A percentile compares a stretch with the other conserved stretches of the same genome.
Evolutionary conservation across 1,284 basidiomycete species (phyloP).

Genomic region (Athelia psychrophila): DNA sequence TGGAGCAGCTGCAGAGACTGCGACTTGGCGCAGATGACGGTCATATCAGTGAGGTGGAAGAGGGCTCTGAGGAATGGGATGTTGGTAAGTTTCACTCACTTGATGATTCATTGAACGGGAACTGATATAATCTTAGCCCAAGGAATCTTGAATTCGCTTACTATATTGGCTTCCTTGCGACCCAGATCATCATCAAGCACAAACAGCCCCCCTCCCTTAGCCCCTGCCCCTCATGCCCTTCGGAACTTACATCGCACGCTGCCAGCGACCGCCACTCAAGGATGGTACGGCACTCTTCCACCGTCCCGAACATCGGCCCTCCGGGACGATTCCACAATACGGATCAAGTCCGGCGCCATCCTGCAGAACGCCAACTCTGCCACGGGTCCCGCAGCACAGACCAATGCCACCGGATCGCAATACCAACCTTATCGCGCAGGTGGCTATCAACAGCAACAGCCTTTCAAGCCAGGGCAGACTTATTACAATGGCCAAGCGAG

Average conservation of each 20-base stretch:
- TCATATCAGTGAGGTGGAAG: slow-evolving; percentile 44
- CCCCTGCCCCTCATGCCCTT: slow-evolving; percentile 59
- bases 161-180: slow-evolving; percentile 64
- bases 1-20: slow-evolving; percentile 61
- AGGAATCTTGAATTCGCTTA: slow-evolving; percentile 65
- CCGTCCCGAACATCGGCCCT: slow-evolving; percentile 53
- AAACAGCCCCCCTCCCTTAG: slow-evolving; percentile 39
- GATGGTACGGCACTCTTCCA: slow-evolving; percentile 77
- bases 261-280: slow-evolving; percentile 51
- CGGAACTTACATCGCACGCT: slow-evolving; percentile 68
- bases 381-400: slow-evolving; percentile 21
- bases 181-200: slow-evolving; percentile 46
- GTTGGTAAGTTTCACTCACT: slow-evolving; percentile 47
- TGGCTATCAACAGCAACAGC: slow-evolving; percentile 13
- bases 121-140: slow-evolving; percentile 51
- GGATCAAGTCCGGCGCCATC: slow-evolving; percentile 42
- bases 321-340: slow-evolving; percentile 67
- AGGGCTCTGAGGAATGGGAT: slow-evolving; percentile 76
- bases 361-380: slow-evolving; percentile 20
- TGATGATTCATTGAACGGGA: slow-evolving; percentile 8
- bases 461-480: slow-evolving; percentile 22
- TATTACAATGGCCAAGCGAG: slow-evolving; percentile 2
- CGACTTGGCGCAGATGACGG: slow-evolving; percentile 48
- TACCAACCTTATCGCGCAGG: slow-evolving; percentile 9
- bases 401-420: not conserved